These are phyloP conservation scores for Podaxis rugospora DNA, from an alignment of 768 basidiomycete genomes.

Conservation along the genomic window DNA sequence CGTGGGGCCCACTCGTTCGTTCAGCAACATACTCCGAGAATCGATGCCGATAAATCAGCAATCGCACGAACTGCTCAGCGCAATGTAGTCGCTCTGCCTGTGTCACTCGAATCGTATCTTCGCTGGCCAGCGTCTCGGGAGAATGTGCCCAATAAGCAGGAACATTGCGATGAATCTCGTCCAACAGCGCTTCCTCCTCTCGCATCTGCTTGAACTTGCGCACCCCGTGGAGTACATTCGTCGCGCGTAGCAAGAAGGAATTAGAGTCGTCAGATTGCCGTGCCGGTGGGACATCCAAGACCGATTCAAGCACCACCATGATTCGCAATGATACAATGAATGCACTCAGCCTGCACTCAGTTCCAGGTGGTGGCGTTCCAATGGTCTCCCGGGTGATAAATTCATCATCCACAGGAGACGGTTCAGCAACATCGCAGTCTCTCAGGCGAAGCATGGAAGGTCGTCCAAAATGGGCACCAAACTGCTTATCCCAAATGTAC, in stretches of 20 bases:
- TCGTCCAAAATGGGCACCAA: conserved; percentile 83
- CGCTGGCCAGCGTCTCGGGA: conserved; percentile 73
- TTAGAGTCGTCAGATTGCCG: conserved; percentile 58
- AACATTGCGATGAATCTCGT: conserved; percentile 70
- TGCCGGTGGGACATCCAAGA: conserved; percentile 76
- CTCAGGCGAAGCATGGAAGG: conserved; percentile 83
- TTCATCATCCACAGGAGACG: conserved; percentile 83
- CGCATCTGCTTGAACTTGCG: conserved; percentile 59
- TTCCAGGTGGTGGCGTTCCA: conserved; percentile 62
- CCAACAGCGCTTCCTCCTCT: conserved; percentile 78
- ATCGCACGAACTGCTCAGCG: conserved; percentile 80
- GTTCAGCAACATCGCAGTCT: conserved; percentile 91
- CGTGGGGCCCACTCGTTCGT: conserved; percentile 45
- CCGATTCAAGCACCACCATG: conserved; percentile 85
- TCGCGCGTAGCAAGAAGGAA: conserved; percentile 75
- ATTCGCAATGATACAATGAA: conserved; percentile 75
- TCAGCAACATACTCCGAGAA: conserved; percentile 77
- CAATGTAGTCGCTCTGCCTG: conserved; percentile 87
- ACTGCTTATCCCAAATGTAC: conserved; percentile 95
- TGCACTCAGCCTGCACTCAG: conserved; percentile 73
- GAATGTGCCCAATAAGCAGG: conserved; percentile 80
- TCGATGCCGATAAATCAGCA: conserved; percentile 87
- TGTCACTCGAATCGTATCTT: conserved; percentile 85
- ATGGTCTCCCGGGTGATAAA: conserved; percentile 75
- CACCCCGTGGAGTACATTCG: conserved; percentile 60